Percentiles rank a stretch among this genome's conserved stretches.
Conservation (phyloP, 2,329 filamentous ascomycete genomes). For the Hymenoscyphus scutula region DNA sequence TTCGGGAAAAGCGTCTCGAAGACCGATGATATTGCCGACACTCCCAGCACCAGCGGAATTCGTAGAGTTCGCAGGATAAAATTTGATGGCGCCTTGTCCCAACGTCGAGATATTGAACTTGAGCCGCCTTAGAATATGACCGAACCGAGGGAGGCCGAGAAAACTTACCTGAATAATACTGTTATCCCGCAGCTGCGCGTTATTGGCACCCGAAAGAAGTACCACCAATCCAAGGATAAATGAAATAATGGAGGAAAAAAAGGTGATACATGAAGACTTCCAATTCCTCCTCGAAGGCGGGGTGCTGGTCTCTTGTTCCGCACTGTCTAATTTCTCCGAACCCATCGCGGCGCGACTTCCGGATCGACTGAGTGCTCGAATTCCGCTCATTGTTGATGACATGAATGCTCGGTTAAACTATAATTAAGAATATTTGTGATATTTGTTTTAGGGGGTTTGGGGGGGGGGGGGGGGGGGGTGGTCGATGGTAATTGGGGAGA, state of each 20-base stretch:
- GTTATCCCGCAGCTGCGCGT: not conserved
- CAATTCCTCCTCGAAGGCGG: not conserved
- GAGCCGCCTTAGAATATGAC: not conserved
- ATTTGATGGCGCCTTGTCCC: slow-evolving; percentile 23
- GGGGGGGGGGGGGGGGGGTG: no score
- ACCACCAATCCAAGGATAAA: not conserved
- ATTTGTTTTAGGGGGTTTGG: no score
- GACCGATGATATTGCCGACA: not conserved
- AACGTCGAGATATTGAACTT: slow-evolving; percentile 24
- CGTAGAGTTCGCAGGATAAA: slow-evolving; percentile 11
- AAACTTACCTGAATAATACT: not conserved
- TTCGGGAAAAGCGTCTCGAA: not conserved
- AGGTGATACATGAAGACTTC: not conserved
- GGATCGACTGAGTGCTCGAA: not conserved
- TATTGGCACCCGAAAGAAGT: not conserved
- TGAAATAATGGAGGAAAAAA: not conserved
- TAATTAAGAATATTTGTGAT: no score
- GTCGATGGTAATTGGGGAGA: no score
- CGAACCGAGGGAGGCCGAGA: not conserved
- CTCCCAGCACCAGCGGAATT: slow-evolving; percentile 3
- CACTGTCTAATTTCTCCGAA: not conserved
- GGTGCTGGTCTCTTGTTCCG: no score
- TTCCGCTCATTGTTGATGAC: no score
- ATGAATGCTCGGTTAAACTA: no score
- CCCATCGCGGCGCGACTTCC: not conserved